A percentile compares a stretch with the other conserved stretches of the same genome.
Conservation (phyloP, 768 basidiomycete species). For the Kwoniella bestiolae region DNA sequence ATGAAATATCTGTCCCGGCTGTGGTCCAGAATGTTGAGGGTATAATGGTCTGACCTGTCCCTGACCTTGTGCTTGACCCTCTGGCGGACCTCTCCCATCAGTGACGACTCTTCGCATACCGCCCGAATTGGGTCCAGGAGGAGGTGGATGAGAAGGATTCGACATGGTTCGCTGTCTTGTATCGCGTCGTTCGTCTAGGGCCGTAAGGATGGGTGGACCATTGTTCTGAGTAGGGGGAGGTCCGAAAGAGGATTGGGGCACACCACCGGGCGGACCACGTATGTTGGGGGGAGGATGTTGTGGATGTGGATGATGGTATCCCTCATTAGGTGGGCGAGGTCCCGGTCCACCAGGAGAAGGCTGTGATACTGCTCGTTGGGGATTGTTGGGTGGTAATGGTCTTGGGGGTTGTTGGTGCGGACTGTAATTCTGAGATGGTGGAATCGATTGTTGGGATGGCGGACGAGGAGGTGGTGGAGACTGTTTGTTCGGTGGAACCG, state of each 20-base stretch:
- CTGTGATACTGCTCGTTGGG: constrained; percentile 21
- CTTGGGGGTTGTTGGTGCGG: constrained; percentile 17
- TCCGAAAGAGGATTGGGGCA: constrained; percentile 47
- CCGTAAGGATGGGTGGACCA: constrained; percentile 16
- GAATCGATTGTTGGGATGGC: constrained; percentile 15
- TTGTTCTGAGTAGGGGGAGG: constrained; percentile 35
- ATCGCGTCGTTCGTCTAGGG: constrained; percentile 27
- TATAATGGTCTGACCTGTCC: constrained; percentile 20
- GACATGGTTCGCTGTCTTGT: constrained; percentile 40
- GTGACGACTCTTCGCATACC: constrained; percentile 45
- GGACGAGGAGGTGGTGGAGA: constrained; percentile 23
- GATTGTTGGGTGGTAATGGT: constrained; percentile 16
- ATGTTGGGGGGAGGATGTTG: constrained; percentile 9
- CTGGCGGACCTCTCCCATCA: constrained; percentile 30
- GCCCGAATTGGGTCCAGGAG: constrained; percentile 13
- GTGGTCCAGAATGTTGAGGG: constrained; percentile 43
- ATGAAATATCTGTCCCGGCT: constrained; percentile 56
- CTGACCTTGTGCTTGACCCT: constrained; percentile 7
- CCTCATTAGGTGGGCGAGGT: constrained; percentile 7
- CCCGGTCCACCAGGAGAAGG: constrained; percentile 24
- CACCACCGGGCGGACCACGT: constrained; percentile 35
- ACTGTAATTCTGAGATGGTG: constrained; percentile 15
- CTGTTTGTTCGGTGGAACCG: constrained; percentile 14
- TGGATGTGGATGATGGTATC: constrained; percentile 12
- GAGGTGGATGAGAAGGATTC: constrained; percentile 28